phyloP scores from a whole-genome alignment of 1,139 yeast species.

The Lodderomyces parapsilosis region DNA sequence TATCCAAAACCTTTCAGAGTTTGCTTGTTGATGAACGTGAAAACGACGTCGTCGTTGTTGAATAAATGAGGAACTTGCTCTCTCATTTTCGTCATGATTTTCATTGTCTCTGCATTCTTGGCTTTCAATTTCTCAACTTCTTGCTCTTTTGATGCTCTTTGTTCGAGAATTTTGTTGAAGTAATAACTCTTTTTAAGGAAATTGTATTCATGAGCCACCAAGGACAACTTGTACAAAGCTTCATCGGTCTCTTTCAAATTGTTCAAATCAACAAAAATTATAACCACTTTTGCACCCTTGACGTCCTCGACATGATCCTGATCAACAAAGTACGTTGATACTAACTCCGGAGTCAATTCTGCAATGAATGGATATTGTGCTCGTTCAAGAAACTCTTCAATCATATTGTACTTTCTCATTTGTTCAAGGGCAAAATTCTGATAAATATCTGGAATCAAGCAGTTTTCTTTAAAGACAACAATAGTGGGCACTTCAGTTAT shows the following conservation, averaged over 20 bases:
- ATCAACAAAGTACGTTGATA: slow-evolving; percentile 30
- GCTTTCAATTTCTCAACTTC: slow-evolving; percentile 44
- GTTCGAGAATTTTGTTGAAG: slow-evolving; percentile 34
- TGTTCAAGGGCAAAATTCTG: slow-evolving; percentile 66
- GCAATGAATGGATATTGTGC: slow-evolving; percentile 51
- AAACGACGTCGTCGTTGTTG: slow-evolving; percentile 42
- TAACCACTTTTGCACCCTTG: slow-evolving; percentile 46
- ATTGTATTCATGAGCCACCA: slow-evolving; percentile 56
- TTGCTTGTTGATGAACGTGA: slow-evolving; percentile 52
- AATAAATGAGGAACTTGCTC: slow-evolving; percentile 47
- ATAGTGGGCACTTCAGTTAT: slow-evolving; percentile 62
- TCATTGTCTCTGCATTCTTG: slow-evolving; percentile 37
- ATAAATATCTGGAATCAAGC: slow-evolving; percentile 50
- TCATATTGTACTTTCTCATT: slow-evolving; percentile 46
- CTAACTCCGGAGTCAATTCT: slow-evolving; percentile 45
- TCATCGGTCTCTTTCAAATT: slow-evolving; percentile 35
- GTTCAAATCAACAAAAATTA: slow-evolving; percentile 50
- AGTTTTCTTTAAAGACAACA: slow-evolving; percentile 56
- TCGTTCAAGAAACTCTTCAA: slow-evolving; percentile 49
- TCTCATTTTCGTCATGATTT: slow-evolving; percentile 48
- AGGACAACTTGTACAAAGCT: slow-evolving; percentile 42
- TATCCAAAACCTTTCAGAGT: slow-evolving; percentile 24
- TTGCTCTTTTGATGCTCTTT: slow-evolving; percentile 43
- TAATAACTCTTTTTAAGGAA: slow-evolving; percentile 43
- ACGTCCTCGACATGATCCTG: slow-evolving; percentile 18